Evolutionary conservation across 2,329 filamentous ascomycete genomes (phyloP).

Genomic region (Alternaria incomplexa): DNA sequence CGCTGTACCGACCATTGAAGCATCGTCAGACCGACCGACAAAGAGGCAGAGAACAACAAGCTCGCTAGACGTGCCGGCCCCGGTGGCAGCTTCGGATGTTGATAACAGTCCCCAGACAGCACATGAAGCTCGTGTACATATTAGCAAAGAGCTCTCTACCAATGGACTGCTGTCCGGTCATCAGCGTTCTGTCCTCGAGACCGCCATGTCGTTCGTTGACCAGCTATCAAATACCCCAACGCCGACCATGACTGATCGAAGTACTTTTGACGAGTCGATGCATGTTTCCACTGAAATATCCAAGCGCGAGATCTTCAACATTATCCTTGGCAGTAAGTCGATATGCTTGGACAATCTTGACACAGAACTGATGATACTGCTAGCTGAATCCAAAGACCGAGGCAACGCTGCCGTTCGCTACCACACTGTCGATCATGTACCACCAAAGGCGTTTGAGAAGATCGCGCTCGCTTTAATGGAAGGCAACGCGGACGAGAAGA

Average conservation of each 20-base stretch:
- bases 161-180: slow-evolving; percentile 33
- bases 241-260: slow-evolving; percentile 28
- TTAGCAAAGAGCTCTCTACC: slow-evolving; percentile 38
- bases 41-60: slow-evolving; percentile 30
- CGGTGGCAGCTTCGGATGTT: slow-evolving; percentile 21
- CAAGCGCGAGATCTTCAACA: slow-evolving; percentile 32
- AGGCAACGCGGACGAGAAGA: slow-evolving; percentile 35
- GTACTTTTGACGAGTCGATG: slow-evolving; percentile 32
- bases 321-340: slow-evolving; percentile 33
- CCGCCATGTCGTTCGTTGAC: slow-evolving; percentile 39
- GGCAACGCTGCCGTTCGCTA: slow-evolving; percentile 26
- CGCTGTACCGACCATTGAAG: background rate
- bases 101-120: slow-evolving; percentile 27
- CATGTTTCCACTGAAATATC: slow-evolving; percentile 33
- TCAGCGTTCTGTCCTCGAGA: slow-evolving; percentile 40
- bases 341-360: background rate
- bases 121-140: slow-evolving; percentile 32
- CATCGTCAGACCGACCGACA: slow-evolving; percentile 19
- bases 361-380: background rate
- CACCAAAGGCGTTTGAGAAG: slow-evolving; percentile 35
- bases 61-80: slow-evolving; percentile 9
- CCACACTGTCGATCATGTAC: slow-evolving; percentile 38
- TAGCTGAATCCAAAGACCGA: slow-evolving; percentile 25
- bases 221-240: slow-evolving; percentile 33
- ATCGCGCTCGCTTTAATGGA: slow-evolving; percentile 40